phyloP scores from a whole-genome alignment of 768 basidiomycete species.

The Lanmaoa rubissima region DNA sequence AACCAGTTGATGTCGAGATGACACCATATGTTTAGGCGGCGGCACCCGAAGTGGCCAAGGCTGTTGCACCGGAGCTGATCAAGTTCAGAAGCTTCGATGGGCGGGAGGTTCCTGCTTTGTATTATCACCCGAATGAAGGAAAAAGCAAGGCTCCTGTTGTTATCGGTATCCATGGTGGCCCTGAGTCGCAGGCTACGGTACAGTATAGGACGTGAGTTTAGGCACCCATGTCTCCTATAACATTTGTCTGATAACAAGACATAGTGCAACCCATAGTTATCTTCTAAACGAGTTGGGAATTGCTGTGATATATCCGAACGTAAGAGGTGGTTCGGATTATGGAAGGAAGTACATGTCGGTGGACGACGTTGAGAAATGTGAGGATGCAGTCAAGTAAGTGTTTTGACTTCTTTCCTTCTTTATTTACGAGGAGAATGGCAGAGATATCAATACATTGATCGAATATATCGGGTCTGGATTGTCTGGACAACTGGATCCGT shows the following conservation, averaged over 20 bases:
- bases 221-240: neutral
- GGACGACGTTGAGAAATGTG: slow-evolving; percentile 43
- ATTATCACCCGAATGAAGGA: slow-evolving; percentile 37
- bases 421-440: slow-evolving; percentile 7
- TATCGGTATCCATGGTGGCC: slow-evolving; percentile 43
- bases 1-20: slow-evolving; percentile 28
- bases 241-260: slow-evolving; percentile 1
- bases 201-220: slow-evolving; percentile 31
- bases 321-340: slow-evolving; percentile 42
- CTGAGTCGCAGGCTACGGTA: slow-evolving; percentile 36
- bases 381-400: slow-evolving; percentile 41
- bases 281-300: slow-evolving; percentile 41
- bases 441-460: slow-evolving; percentile 40
- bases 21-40: slow-evolving; percentile 35
- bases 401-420: neutral
- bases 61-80: slow-evolving; percentile 34
- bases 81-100: slow-evolving; percentile 42
- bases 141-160: slow-evolving; percentile 32
- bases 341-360: slow-evolving; percentile 39
- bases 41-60: slow-evolving; percentile 26
- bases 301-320: slow-evolving; percentile 43
- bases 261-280: slow-evolving; percentile 38
- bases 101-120: slow-evolving; percentile 40
- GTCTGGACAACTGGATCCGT: slow-evolving; percentile 33
- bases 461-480: slow-evolving; percentile 34